Evolutionary conservation across 2,329 filamentous ascomycete genomes (phyloP).

Genomic region (Peltaster fructicola): DNA sequence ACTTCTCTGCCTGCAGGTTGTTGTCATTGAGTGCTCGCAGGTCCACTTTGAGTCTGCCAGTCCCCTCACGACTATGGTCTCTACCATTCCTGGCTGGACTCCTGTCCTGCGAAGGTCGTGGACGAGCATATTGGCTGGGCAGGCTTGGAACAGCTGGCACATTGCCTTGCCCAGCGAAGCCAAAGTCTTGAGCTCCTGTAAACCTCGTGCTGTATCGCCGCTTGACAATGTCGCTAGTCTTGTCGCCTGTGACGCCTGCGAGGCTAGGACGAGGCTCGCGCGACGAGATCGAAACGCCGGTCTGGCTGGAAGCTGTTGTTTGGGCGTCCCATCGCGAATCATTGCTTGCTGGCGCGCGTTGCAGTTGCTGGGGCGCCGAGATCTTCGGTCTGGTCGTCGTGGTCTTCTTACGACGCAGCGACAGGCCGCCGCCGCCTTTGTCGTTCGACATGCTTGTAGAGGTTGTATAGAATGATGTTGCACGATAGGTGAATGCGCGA

Average conservation of each 20-base stretch:
- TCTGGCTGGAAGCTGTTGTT: conserved; percentile 6
- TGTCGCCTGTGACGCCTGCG: conserved; percentile 19
- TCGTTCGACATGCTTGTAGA: conserved; percentile 32
- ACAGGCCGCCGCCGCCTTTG: conserved; percentile 34
- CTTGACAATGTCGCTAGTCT: conserved; percentile 73
- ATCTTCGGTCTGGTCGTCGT: conserved; percentile 37
- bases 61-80: conserved; percentile 21
- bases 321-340: conserved; percentile 5
- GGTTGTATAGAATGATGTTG: too few species aligned
- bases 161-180: conserved; percentile 31
- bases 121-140: conserved; percentile 36
- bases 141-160: conserved; percentile 44
- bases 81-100: conserved; percentile 12
- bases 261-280: conserved; percentile 10
- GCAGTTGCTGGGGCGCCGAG: conserved; percentile 41
- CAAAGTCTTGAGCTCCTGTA: conserved; percentile 44
- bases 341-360: conserved; percentile 5
- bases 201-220: conserved; percentile 87
- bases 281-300: conserved; percentile 4
- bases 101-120: conserved; percentile 3
- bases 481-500: too few species aligned
- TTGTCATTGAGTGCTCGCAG: conserved; percentile 64
- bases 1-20: conserved; percentile 61
- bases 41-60: conserved; percentile 48
- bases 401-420: conserved; percentile 43